Evolutionary conservation across 169 alveolate genomes (phyloP), one percentile per base, ranked within the genome.

Genomic region (Eimeria maxima): DNA sequence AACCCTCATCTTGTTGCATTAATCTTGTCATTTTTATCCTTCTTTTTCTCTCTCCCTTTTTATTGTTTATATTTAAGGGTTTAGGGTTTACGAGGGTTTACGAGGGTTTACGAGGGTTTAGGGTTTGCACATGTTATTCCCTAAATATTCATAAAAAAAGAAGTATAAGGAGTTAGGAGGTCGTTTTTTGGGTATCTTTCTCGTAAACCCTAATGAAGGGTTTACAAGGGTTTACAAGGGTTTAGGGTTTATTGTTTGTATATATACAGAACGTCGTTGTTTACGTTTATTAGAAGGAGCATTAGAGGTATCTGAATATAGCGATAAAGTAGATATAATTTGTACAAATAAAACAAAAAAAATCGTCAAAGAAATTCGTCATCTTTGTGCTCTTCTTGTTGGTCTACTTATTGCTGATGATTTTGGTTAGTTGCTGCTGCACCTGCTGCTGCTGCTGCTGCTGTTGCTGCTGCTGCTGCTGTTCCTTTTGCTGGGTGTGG

Each of bases 321-420:
- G 99, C 10, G 99, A 98, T 90, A 98, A 97, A 93, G 97, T 98
- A 50, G 99, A 98, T 94, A 97, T 96, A 95, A 55, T 83, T 44
- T 63, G 91, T n/a, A 98, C 97, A 38, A 97, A 83, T 93, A 97
- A 96, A 86, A 97, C 98, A 65, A 97, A 98, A 57, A 97, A 95
- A 60, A 98, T 98, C 42, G 96, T 97, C 45, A 94, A 97, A 33
- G 99, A 98, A 90, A 98, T 98, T 67, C 97, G 97, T 76, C 98
- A 98, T 44, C 97, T 98, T 60, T 98, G 99, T 84, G 98, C 99
- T 24, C 96, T 98, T 29, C 97, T 98, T 42, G 97, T 98, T 47
- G 99, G 99, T n/a, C 93, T 98, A 84, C 98, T 98, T 29, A 97
- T 98, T 47, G 99, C 99, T 45, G 98, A 98, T 97, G 98, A 98